Evolutionary conservation across 208 protist species (phyloP), one percentile per base, ranked within the genome.

Genomic region (Novymonas esmeraldas): DNA sequence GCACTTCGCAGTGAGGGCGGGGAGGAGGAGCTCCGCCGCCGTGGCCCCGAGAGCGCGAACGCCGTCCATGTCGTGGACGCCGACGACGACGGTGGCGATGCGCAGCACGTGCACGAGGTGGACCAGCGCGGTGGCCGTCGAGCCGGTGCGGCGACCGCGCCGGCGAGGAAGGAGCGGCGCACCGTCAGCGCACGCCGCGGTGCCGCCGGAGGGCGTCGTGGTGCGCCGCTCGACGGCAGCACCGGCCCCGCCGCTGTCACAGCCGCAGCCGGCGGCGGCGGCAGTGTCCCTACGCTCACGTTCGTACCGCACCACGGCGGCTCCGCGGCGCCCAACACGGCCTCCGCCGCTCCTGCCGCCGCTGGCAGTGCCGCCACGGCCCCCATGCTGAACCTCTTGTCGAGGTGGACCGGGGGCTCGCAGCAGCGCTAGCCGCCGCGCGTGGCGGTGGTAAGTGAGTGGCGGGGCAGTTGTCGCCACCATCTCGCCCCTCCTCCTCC

Each of bases 381-480:
- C 0, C 57, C 58, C 28, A 51, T 79, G 55, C 64, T 77, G 20
- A 51, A 73, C 44, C 46, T 84, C 49, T 24, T 84, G n/a, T 72
- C 78, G 28, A 78, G 79, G 45, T 84, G 78, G 78, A 44, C 39
- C 3, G 60, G 52, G 28, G 52, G 49, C 2, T 77, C 64, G 22
- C 54, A 44, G 28, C 31, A 61, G 46, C 33, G 24, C 10, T 42
- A 26, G 20, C 13, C 4, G 10, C n/a, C 39, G n/a, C n/a, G n/a
- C n/a, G n/a, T n/a, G n/a, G n/a, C n/a, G n/a, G n/a, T n/a, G n/a
- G n/a, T n/a, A n/a, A n/a, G n/a, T n/a, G n/a, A n/a, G n/a, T n/a
- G n/a, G n/a, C n/a, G n/a, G n/a, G n/a, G n/a, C n/a, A n/a, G n/a
- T n/a, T n/a, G n/a, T n/a, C n/a, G n/a, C n/a, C n/a, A n/a, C n/a